These are phyloP conservation scores for Leccinum aurantiacum DNA, from an alignment of 768 basidiomycete species.

Conservation along the genomic window DNA sequence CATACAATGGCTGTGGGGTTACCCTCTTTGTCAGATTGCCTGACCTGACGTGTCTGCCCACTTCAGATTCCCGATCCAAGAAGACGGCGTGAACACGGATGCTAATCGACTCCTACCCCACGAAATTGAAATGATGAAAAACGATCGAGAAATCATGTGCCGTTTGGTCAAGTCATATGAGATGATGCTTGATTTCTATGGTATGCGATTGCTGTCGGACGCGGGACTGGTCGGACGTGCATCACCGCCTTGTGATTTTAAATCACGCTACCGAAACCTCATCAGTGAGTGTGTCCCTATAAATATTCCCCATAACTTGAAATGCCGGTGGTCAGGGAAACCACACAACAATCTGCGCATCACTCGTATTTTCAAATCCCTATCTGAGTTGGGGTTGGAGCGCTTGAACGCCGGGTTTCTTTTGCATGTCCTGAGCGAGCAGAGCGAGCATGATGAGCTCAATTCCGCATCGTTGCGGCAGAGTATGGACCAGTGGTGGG, in stretches of 20 bases:
- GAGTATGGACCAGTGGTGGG: conserved; percentile 82
- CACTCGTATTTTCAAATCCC: conserved; percentile 72
- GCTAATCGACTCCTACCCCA: conserved; percentile 67
- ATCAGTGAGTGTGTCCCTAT: conserved; percentile 47
- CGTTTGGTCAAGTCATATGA: conserved; percentile 61
- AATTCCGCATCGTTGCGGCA: conserved; percentile 44
- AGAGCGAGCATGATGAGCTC: conserved; percentile 57
- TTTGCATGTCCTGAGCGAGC: conserved; percentile 67
- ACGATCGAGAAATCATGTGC: conserved; percentile 44
- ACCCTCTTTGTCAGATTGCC: neutral
- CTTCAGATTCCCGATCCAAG: conserved; percentile 68
- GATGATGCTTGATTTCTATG: conserved; percentile 81
- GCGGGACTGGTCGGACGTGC: conserved; percentile 61
- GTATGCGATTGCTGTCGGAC: conserved; percentile 60
- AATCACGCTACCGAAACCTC: conserved; percentile 62
- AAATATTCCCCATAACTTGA: neutral
- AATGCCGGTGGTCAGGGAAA: conserved; percentile 42
- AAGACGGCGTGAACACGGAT: conserved; percentile 68
- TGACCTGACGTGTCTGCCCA: neutral
- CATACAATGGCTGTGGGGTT: conserved; percentile 76
- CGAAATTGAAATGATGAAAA: conserved; percentile 59
- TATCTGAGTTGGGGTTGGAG: conserved; percentile 70
- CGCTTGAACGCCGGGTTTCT: conserved; percentile 64
- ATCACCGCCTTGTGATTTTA: conserved; percentile 48
- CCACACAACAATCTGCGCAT: conserved; percentile 78